Percentiles rank a stretch among this genome's conserved stretches.
Evolutionary conservation across 1,284 basidiomycete species (phyloP).

Genomic region (Ustilago trichophora): DNA sequence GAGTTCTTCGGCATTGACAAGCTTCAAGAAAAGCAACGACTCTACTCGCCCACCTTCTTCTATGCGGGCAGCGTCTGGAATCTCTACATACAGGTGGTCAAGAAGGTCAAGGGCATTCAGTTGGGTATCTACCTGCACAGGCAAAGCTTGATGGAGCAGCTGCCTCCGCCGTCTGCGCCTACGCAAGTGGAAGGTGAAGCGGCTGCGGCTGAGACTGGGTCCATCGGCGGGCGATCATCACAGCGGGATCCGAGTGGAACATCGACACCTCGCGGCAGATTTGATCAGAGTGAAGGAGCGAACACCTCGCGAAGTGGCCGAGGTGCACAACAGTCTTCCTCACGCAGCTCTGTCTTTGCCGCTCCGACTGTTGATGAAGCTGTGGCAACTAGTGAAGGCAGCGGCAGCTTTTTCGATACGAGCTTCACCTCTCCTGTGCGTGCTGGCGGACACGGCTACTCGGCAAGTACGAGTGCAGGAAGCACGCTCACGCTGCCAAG

Average conservation of each 20-base stretch:
- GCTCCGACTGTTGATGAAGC: constrained; percentile 1
- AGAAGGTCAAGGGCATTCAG: constrained; percentile 77
- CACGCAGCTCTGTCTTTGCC: constrained; percentile 8
- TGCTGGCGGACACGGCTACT: constrained; percentile 5
- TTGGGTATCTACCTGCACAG: constrained; percentile 90
- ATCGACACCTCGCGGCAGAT: constrained; percentile 7
- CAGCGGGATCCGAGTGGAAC: constrained; percentile 8
- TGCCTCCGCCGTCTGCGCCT: constrained; percentile 68
- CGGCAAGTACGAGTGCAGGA: constrained; percentile 1
- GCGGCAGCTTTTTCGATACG: constrained; percentile 34
- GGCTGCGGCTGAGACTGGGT: background rate
- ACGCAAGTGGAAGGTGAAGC: constrained; percentile 7
- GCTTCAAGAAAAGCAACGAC: constrained; percentile 79
- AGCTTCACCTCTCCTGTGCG: constrained; percentile 33
- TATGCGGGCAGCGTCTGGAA: constrained; percentile 77
- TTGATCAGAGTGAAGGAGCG: background rate
- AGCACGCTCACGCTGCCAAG: constrained; percentile 33
- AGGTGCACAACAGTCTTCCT: constrained; percentile 6
- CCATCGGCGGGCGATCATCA: background rate
- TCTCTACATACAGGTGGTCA: constrained; percentile 84
- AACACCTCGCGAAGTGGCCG: background rate
- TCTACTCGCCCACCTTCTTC: constrained; percentile 69
- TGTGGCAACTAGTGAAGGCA: constrained; percentile 1
- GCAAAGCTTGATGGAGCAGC: constrained; percentile 77
- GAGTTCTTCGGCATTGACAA: constrained; percentile 89